These are phyloP conservation scores for Lindgomyces ingoldianus DNA, from an alignment of 495 filamentous ascomycete genomes.

Conservation along the genomic window DNA sequence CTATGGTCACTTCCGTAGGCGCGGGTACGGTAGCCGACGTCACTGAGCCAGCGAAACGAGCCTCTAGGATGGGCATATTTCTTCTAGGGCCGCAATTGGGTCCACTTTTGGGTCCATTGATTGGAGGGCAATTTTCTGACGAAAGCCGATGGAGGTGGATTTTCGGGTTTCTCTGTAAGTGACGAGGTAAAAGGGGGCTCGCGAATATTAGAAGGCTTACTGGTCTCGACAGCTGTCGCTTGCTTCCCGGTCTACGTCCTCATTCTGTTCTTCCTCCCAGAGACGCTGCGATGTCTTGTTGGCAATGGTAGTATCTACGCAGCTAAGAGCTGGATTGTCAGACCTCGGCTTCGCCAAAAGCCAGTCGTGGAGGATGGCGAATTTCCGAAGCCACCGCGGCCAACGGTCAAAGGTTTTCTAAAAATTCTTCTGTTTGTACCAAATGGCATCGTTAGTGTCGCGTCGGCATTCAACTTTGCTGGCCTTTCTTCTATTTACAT, in stretches of 20 bases:
- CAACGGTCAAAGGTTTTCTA: constrained; percentile 34
- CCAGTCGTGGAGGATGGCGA: constrained; percentile 19
- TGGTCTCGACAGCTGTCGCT: constrained; percentile 29
- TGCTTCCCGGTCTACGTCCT: constrained; percentile 33
- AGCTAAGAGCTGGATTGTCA: constrained; percentile 24
- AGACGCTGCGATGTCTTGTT: constrained; percentile 42
- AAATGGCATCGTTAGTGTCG: constrained; percentile 30
- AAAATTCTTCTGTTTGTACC: constrained; percentile 23
- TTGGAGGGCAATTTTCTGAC: constrained; percentile 42
- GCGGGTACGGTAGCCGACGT: constrained; percentile 45
- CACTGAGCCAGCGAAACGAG: constrained; percentile 37
- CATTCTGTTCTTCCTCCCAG: constrained; percentile 42
- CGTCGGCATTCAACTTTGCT: constrained; percentile 35
- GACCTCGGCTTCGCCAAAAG: constrained; percentile 14
- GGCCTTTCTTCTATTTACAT: constrained; percentile 39
- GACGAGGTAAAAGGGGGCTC: background rate
- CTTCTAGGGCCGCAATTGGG: constrained; percentile 44
- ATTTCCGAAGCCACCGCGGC: constrained; percentile 37
- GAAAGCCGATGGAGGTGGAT: constrained; percentile 41
- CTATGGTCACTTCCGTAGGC: constrained; percentile 40
- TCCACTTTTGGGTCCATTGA: constrained; percentile 42
- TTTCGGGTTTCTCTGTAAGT: constrained; percentile 43
- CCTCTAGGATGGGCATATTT: constrained; percentile 36
- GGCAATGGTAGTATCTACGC: constrained; percentile 38
- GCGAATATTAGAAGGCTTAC: background rate